Base-by-base conservation (phyloP, 2,329 filamentous ascomycete genomes). In the Ophiocordyceps camponoti-rufipedis region DNA sequence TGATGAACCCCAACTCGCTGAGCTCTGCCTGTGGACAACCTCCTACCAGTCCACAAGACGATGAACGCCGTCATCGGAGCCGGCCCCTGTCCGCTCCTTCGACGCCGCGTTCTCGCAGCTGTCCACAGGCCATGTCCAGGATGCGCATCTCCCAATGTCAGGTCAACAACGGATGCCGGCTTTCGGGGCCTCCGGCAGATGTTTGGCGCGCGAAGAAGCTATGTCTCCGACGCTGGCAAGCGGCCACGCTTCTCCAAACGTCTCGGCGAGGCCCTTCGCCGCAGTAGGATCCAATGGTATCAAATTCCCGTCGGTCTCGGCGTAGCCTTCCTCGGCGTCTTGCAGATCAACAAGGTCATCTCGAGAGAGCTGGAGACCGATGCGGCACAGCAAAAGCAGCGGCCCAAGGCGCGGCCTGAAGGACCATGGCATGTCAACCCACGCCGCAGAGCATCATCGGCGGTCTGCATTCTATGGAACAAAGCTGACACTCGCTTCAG, bases 221-320 rank as follows among this genome's bases (percentile, higher is more conserved):
- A 60, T 31, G 55, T 62, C 33, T 60, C 58, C 47, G 53, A 52
- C 51, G 62, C 68, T 40, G 65, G 66, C 46, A 65, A 65, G 49
- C 61, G 67, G 50, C 68, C 64, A 35, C 64, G 65, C 47, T 74
- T 75, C 59, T 67, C 70, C 29, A 67, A 70, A 43, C 67, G 70
- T 28, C 62, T 75, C 46, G 64, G 69, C 28, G 64, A 65, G 48
- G 69, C 70, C 40, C 58, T 71, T 45, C 66, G 62, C 50, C 69
- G 69, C 52, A 69, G 66, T 51, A 75, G 70, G 61, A 72, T 91
- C 49, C 77, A 84, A 67, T 95, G 88, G 88, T 85, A 87, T 62
- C 85, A 84, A 42, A 94, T 95, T 53, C 88, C 88, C 19, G 75
- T 94, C 46, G 85, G 82, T 28, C 70, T 94, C 19, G 88, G 88